Percentiles rank a stretch among this genome's conserved stretches.
Conservation (phyloP, 495 filamentous ascomycete genomes). For the Neurospora terricola region DNA sequence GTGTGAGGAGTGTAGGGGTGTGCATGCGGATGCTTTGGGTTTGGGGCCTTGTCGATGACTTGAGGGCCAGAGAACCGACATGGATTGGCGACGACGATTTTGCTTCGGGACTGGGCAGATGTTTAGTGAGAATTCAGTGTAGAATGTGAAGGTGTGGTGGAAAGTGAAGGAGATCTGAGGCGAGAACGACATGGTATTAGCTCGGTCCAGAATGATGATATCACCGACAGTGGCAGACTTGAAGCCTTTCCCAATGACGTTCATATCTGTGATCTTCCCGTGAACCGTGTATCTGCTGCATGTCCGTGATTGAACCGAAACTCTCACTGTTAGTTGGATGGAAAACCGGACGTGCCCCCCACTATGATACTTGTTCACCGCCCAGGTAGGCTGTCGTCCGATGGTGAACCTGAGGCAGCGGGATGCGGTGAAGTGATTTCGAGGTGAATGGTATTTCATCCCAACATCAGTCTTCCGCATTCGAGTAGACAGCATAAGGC, state of each 20-base stretch:
- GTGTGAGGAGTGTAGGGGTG: background rate
- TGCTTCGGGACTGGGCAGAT: background rate
- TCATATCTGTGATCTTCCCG: background rate
- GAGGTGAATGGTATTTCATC: background rate
- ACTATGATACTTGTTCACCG: too few species aligned
- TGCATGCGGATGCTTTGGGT: background rate
- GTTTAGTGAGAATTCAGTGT: too few species aligned
- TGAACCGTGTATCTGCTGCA: too few species aligned
- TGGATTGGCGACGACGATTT: background rate
- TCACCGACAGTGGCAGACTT: background rate
- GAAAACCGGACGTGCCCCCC: background rate
- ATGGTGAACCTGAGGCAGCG: background rate
- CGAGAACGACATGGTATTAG: too few species aligned
- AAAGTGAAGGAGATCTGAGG: background rate
- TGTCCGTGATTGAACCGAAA: background rate
- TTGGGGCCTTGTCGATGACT: background rate
- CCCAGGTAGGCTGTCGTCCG: background rate
- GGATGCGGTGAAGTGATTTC: background rate
- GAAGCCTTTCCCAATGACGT: background rate
- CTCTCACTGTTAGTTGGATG: too few species aligned
- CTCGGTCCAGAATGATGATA: background rate
- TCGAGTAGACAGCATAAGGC: background rate
- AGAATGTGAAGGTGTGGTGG: background rate
- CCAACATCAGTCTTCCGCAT: background rate
- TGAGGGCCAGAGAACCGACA: background rate